Base-by-base conservation (phyloP, 805 yeast genomes). In the Maudiozyma bulderi region DNA sequence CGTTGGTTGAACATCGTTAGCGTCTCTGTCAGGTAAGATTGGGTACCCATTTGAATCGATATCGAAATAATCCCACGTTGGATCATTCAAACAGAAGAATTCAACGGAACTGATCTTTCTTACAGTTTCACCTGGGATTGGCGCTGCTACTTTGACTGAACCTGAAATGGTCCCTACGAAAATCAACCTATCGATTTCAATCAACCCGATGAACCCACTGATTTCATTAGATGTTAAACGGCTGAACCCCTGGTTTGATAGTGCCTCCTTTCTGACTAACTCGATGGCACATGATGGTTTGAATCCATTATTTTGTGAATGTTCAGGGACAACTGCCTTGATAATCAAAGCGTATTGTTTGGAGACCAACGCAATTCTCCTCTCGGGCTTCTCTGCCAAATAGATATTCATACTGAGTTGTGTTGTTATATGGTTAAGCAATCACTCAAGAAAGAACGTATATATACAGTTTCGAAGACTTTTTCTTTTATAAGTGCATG, bases 21-120 rank as follows among this genome's bases (percentile, higher is more conserved):
- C 65, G 3, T 63, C 66, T n/a, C 69, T 73, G 3, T 53, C 60
- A 3, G 74, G 69, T 10, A 72, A 60, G 2, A 76, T 64, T 0
- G 91, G 85, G 57, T 73, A 77, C 0, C 95, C 95, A 55, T 78
- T 78, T 9, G 78, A 61, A 56, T 86, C 91, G 31, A 85, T 64
- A 28, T 79, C 84, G 20, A 79, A 71, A 54, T 76, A 85, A 67
- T 93, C 98, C 95, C 95, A 91, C 30, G 79, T 77, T 40, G 78
- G 70, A 40, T 74, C 74, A 29, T 82, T 78, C 49, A 93, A 67
- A 50, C 95, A 84, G 55, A 84, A 77, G 62, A 93, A 93, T 56
- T 90, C 97, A 35, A 91, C 95, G n/a, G 81, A 80, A 60, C 74
- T 76, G 44, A 93, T 90, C 57, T 81, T 81, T 60, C 86, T 81